Evolutionary conservation across 1,284 basidiomycete species (phyloP), one percentile per base, ranked within the genome.

Genomic region (Ceratobasidium sp.): DNA sequence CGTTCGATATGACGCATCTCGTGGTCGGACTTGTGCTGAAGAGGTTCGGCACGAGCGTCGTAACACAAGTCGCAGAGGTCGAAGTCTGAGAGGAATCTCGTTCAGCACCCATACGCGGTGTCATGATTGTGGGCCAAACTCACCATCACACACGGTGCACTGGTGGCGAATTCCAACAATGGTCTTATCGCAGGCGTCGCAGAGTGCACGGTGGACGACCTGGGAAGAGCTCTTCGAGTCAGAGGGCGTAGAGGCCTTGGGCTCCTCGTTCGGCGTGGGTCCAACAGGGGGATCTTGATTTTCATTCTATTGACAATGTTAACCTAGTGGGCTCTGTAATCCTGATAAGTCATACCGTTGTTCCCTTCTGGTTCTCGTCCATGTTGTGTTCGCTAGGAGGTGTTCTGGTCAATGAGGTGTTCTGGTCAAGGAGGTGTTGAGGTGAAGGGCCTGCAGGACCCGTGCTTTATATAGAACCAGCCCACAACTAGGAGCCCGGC

Each of bases 131-230:
- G 8, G 34, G 34, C 34, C 34, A 34, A 34, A 34, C 34, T 8
- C 8, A 34, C 34, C 34, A 8, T 34, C 34, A 34, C 79, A 80
- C 22, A 74, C 66, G 29, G 76, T 51, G 71, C 79, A 80, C 75
- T 80, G 80, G 75, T 76, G 78, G 27, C 79, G 65, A 8, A 64
- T 68, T 8, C 79, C 79, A 49, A 62, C 49, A 62, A 80, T 79
- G 27, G 24, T 58, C 49, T 65, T 74, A 13, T 71, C 37, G 59
- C 79, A 80, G 49, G 77, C 69, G 65, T 80, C 79, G 69, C 79
- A 80, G 19, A 37, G 56, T 0, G 79, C 79, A 16, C 24, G 37
- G 66, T 74, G 71, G 68, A 34, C 59, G 16, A 58, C 62, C 34
- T 34, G 34, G 34, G 34, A 8, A 2, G 34, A 8, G 34, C 34